These are phyloP conservation scores for Lasiosphaeria miniovina DNA, from an alignment of 495 filamentous ascomycete species.

Conservation along the genomic window DNA sequence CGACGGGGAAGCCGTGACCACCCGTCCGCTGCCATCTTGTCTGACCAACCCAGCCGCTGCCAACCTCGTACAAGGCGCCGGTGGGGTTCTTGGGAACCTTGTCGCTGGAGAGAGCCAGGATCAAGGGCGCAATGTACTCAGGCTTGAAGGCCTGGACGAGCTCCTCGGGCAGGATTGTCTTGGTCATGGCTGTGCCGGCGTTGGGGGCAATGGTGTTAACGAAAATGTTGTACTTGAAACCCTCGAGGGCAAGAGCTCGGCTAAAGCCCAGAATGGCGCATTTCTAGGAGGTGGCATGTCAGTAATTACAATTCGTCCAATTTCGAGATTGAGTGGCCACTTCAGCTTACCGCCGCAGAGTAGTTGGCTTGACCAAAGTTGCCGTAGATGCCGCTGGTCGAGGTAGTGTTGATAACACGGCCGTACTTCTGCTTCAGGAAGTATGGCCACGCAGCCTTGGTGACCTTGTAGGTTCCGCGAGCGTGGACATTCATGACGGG, in stretches of 20 bases:
- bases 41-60: slow-evolving; percentile 87
- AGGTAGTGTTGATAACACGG: slow-evolving; percentile 93
- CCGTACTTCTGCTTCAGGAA: slow-evolving; percentile 99
- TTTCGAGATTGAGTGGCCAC: not conserved
- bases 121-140: slow-evolving; percentile 93
- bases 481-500: slow-evolving; percentile 90
- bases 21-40: slow-evolving; percentile 95
- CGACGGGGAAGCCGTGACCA: slow-evolving; percentile 89
- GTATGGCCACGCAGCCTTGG: slow-evolving; percentile 97
- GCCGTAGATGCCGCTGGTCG: slow-evolving; percentile 95
- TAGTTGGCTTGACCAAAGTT: slow-evolving; percentile 99
- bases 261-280: slow-evolving; percentile 93
- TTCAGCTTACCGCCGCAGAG: slow-evolving; percentile 71
- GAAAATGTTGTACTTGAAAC: slow-evolving; percentile 95
- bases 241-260: slow-evolving; percentile 87
- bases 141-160: slow-evolving; percentile 99
- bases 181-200: slow-evolving; percentile 93
- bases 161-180: slow-evolving; percentile 93
- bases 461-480: slow-evolving; percentile 92
- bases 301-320: slow-evolving; percentile 21
- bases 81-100: slow-evolving; percentile 79
- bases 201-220: slow-evolving; percentile 99
- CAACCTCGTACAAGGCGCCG: slow-evolving; percentile 91
- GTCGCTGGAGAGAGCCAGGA: slow-evolving; percentile 85
- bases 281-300: slow-evolving; percentile 51